A percentile compares a stretch with the other conserved stretches of the same genome.
These are phyloP conservation scores for Eucalyptus lansdowneana DNA, from an alignment of 345 rosid genomes.

Conservation along the genomic window DNA sequence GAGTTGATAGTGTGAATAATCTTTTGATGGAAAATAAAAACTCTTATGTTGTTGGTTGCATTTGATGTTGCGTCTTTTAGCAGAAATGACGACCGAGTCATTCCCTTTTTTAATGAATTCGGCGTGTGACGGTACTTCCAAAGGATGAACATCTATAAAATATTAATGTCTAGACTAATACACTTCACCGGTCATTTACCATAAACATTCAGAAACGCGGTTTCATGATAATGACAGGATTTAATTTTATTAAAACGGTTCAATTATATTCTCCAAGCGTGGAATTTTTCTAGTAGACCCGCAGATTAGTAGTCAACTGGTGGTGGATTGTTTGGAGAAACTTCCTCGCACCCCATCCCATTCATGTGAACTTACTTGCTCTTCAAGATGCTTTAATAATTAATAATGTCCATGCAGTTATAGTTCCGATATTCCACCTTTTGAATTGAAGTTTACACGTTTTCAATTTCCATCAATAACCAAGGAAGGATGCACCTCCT, in stretches of 20 bases:
- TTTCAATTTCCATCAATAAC: no score
- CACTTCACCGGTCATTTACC: not conserved
- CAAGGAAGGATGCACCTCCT: no score
- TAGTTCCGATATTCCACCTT: not conserved
- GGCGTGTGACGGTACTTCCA: rapidly evolving
- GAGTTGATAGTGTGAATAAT: no score
- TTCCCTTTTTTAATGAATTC: not conserved
- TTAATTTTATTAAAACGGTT: not conserved
- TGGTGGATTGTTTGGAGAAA: not conserved
- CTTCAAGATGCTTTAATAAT: not conserved
- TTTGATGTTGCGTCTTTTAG: no score
- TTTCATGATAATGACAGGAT: not conserved
- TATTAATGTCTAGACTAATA: not conserved
- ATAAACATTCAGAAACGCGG: not conserved
- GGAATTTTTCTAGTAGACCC: not conserved
- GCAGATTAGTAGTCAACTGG: not conserved
- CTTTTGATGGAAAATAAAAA: no score
- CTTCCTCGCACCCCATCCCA: not conserved
- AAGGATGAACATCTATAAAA: not conserved
- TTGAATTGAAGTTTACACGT: no score
- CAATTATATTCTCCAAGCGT: not conserved
- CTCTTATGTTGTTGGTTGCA: no score
- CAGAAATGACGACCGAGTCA: no score
- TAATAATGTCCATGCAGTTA: not conserved
- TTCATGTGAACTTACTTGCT: not conserved